Base-by-base conservation (phyloP, 192 early-diverging fungal species). In the Rhizoclosmatium sp. region DNA sequence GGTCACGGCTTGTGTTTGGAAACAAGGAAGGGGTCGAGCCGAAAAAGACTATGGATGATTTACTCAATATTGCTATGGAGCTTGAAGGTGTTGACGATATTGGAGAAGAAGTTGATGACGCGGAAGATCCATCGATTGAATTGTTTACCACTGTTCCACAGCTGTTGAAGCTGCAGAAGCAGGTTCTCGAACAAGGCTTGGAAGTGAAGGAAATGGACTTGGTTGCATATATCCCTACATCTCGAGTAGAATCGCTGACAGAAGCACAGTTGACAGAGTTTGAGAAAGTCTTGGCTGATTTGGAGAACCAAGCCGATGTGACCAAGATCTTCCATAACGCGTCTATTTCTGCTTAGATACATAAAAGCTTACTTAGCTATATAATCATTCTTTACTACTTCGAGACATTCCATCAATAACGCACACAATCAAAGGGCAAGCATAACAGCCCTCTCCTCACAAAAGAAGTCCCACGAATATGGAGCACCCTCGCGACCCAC, bases 291-390 rank as follows among this genome's bases (percentile, higher is more conserved):
- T 59, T 93, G 12, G 85, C 87, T 14, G 74, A 79, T 3, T 69
- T 94, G 60, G 92, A 93, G 65, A 83, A 85, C 65, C 78, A 89
- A 23, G 91, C 91, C 2, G 92, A 93, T 71, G 89, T 93, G 5
- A 86, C 92, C 21, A 88, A 84, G 68, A 84, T 93, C 4, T 78
- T 76, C 42, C 84, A 85, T 49, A 85, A 85, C 69, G 83, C 83
- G 21, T 12, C 69, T 2, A 48, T 74, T 47, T n/a, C 44, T 10
- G 39, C 16, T 19, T 48, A 47, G 21, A n/a, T 14, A 58, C 12
- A 58, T 58, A 58, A 58, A 58, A 58, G 12, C n/a, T 58, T 58
- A 58, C 56, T 31, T 31, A 31, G 31, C 31, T 31, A 31, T 31
- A 31, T 31, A 31, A 31, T 31, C 31, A 31, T 31, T 31, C 31